Conservation (phyloP, 305 asterid species). For the Petunia hybrid region DNA sequence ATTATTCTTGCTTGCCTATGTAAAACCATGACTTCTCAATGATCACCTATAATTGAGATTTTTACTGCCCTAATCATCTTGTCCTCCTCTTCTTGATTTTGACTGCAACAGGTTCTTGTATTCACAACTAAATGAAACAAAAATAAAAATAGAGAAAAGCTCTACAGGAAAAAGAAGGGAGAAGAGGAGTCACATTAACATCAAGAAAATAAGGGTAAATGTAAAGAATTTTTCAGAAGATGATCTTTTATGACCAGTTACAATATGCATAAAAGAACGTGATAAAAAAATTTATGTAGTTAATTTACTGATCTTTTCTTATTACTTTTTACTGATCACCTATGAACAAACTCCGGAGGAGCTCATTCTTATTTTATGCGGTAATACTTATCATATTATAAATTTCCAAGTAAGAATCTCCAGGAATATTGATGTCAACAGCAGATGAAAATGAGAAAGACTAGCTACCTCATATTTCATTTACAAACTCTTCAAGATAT, state of each 20-base stretch:
- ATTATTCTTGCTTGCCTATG: slow-evolving; percentile 26
- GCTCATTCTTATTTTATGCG: neutral
- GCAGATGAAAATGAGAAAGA: neutral
- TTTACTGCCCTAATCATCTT: slow-evolving; percentile 16
- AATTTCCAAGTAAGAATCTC: neutral
- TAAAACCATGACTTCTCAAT: slow-evolving; percentile 31
- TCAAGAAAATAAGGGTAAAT: neutral
- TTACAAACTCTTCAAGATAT: slow-evolving; percentile 21
- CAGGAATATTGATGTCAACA: slow-evolving; percentile 1
- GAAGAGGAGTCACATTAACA: neutral
- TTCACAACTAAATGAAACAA: neutral
- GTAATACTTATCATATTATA: neutral
- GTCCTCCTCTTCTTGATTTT: neutral
- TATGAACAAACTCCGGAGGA: too few relatives aligned
- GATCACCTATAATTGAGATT: slow-evolving; percentile 14
- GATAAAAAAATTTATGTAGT: too few relatives aligned
- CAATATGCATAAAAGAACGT: too few relatives aligned
- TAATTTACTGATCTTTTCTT: too few relatives aligned
- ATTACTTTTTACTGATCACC: too few relatives aligned
- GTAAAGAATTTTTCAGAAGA: neutral
- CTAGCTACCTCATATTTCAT: slow-evolving; percentile 24
- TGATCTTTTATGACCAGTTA: too few relatives aligned
- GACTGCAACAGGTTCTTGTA: neutral
- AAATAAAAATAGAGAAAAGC: neutral
- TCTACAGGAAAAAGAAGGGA: neutral